Percentiles rank a stretch among this genome's conserved stretches.
Conservation (phyloP, 371 early-diverging fungal species). For the Zancudomyces culisetae region DNA sequence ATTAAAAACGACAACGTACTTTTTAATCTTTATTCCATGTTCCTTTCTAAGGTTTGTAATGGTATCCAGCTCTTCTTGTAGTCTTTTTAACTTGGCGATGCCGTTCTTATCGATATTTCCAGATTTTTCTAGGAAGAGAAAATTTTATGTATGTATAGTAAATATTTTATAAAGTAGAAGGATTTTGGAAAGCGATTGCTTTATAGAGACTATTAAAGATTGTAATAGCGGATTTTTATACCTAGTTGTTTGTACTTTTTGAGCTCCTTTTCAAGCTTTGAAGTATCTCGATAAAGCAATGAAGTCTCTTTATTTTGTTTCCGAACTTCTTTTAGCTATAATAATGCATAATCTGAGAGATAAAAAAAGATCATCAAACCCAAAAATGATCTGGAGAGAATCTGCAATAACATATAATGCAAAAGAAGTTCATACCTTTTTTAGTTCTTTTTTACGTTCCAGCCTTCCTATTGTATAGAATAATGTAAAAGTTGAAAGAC, state of each 20-base stretch:
- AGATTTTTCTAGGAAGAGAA: not conserved
- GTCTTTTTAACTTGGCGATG: conserved; percentile 8
- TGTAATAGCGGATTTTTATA: conserved; percentile 10
- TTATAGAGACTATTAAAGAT: conserved; percentile 1
- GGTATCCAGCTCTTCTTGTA: conserved; percentile 9
- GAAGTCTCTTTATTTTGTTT: conserved; percentile 16
- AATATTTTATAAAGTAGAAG: not conserved
- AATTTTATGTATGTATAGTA: not conserved
- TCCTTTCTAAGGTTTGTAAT: conserved; percentile 9
- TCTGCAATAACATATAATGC: not conserved
- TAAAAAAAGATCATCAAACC: not conserved
- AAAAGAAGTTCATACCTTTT: conserved; percentile 1
- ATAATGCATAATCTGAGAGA: not conserved
- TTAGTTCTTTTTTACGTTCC: conserved; percentile 4
- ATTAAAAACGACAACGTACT: too few species aligned
- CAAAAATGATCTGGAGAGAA: not conserved
- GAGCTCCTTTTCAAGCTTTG: conserved; percentile 18
- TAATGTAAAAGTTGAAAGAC: too few species aligned
- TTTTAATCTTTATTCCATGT: conserved; percentile 9
- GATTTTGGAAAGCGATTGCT: not conserved
- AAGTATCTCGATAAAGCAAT: conserved; percentile 15
- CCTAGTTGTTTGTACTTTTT: conserved; percentile 14
- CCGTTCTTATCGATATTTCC: conserved; percentile 9
- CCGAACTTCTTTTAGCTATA: conserved; percentile 18
- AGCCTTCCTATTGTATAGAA: conserved; percentile 4